These are phyloP conservation scores for Protomyces arabidopsidicola DNA, from an alignment of 1,139 yeast genomes.

Conservation along the genomic window DNA sequence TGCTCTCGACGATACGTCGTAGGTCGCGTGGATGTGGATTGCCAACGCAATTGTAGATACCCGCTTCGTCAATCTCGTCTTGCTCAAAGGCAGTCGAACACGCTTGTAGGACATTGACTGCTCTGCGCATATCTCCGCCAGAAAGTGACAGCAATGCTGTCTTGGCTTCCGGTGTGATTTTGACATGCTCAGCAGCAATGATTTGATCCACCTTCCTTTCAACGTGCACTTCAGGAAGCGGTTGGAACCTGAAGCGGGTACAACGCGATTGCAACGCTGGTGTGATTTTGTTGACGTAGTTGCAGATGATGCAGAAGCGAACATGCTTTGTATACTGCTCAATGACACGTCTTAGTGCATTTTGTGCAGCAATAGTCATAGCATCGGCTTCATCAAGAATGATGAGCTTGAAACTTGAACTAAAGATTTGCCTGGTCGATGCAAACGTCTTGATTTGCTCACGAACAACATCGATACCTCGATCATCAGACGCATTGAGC, in stretches of 20 bases:
- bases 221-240: slow-evolving; percentile 65
- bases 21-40: slow-evolving; percentile 89
- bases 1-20: slow-evolving; percentile 65
- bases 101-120: slow-evolving; percentile 89
- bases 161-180: slow-evolving; percentile 56
- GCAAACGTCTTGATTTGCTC: slow-evolving; percentile 82
- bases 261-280: slow-evolving; percentile 94
- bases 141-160: slow-evolving; percentile 63
- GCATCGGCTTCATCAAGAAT: slow-evolving; percentile 98
- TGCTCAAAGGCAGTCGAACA: slow-evolving; percentile 68
- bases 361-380: slow-evolving; percentile 96
- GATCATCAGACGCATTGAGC: slow-evolving; percentile 78
- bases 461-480: slow-evolving; percentile 82
- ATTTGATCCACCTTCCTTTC: slow-evolving; percentile 63
- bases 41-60: slow-evolving; percentile 92
- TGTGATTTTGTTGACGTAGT: slow-evolving; percentile 89
- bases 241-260: slow-evolving; percentile 89
- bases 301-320: slow-evolving; percentile 91
- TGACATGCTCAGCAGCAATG: slow-evolving; percentile 59
- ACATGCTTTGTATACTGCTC: slow-evolving; percentile 94
- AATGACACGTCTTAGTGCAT: slow-evolving; percentile 83
- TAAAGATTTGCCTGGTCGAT: slow-evolving; percentile 78
- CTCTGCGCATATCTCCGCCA: slow-evolving; percentile 94
- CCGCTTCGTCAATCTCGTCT: slow-evolving; percentile 52
- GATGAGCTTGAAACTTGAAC: slow-evolving; percentile 64